These are phyloP conservation scores for Rhizopus stolonifer DNA, from an alignment of 371 early-diverging fungal species.

Conservation along the genomic window DNA sequence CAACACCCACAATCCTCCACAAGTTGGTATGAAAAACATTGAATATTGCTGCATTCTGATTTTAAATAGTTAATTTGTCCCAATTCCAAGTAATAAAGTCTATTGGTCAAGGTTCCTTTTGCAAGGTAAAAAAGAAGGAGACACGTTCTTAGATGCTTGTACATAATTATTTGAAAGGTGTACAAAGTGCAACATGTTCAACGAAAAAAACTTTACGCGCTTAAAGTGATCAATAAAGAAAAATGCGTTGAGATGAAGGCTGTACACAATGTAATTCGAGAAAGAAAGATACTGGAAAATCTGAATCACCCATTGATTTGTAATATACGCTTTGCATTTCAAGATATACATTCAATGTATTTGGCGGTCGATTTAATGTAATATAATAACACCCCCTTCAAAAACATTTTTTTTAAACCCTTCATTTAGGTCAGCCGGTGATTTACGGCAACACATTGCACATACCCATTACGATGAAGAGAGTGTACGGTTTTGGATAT, in stretches of 20 bases:
- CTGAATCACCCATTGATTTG: conserved; percentile 51
- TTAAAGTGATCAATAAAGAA: conserved; percentile 59
- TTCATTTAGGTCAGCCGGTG: conserved; percentile 66
- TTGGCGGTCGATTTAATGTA: conserved; percentile 78
- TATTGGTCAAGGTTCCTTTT: conserved; percentile 72
- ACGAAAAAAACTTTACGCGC: conserved; percentile 49
- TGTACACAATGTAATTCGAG: conserved; percentile 52
- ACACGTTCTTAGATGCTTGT: too few species aligned
- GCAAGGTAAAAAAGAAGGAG: conserved; percentile 81
- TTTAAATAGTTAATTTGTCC: conserved; percentile 42
- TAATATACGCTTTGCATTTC: conserved; percentile 75
- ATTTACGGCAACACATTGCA: too few species aligned
- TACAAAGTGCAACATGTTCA: conserved; percentile 81
- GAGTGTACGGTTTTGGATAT: conserved; percentile 72
- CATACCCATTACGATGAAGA: conserved; percentile 73
- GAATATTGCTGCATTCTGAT: too few species aligned
- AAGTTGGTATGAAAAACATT: too few species aligned
- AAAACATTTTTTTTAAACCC: too few species aligned
- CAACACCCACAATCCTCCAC: too few species aligned
- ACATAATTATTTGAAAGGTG: too few species aligned
- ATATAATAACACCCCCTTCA: too few species aligned
- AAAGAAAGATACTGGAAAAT: conserved; percentile 51
- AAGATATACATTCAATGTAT: conserved; percentile 74
- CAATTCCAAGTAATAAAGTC: conserved; percentile 67
- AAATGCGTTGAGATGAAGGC: conserved; percentile 54